These are phyloP conservation scores for Fibroporia radiculosa DNA, from an alignment of 768 basidiomycete genomes.

Conservation along the genomic window DNA sequence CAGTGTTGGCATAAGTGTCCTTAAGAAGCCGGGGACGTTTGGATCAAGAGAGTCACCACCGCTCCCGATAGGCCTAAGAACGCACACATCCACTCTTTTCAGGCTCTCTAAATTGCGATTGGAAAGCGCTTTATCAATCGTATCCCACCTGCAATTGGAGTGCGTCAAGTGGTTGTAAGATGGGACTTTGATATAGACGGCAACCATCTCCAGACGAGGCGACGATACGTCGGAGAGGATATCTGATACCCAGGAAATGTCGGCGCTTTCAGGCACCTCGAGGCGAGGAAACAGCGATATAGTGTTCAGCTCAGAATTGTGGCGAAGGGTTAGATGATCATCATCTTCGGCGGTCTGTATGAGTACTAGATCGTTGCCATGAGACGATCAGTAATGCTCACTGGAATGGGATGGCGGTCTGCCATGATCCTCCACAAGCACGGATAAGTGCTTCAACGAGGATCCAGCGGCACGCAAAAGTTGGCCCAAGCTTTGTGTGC, in stretches of 20 bases:
- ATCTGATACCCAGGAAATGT: conserved; percentile 1
- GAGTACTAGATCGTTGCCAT: not conserved
- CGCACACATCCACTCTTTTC: not conserved
- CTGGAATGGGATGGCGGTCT: not conserved
- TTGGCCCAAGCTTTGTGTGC: not conserved
- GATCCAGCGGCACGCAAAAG: conserved; percentile 1
- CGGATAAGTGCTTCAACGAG: not conserved
- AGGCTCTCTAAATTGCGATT: not conserved
- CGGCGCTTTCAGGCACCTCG: not conserved
- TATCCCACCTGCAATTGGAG: conserved; percentile 1
- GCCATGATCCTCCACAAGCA: conserved; percentile 1
- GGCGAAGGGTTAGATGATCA: not conserved
- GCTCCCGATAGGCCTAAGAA: too few relatives aligned
- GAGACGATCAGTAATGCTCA: not conserved
- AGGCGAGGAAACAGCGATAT: conserved; percentile 1
- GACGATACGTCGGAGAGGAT: not conserved
- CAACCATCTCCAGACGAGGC: not conserved
- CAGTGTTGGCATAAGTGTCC: not conserved
- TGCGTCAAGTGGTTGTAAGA: not conserved
- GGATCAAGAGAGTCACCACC: too few relatives aligned
- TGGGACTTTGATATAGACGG: not conserved
- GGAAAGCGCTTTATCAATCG: not conserved
- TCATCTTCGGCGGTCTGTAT: not conserved
- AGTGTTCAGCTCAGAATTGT: not conserved
- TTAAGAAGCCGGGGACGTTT: not conserved